Evolutionary conservation across 228 moss, liverwort and hornwort species (phyloP).

Genomic region (Sphagnum fallax): DNA sequence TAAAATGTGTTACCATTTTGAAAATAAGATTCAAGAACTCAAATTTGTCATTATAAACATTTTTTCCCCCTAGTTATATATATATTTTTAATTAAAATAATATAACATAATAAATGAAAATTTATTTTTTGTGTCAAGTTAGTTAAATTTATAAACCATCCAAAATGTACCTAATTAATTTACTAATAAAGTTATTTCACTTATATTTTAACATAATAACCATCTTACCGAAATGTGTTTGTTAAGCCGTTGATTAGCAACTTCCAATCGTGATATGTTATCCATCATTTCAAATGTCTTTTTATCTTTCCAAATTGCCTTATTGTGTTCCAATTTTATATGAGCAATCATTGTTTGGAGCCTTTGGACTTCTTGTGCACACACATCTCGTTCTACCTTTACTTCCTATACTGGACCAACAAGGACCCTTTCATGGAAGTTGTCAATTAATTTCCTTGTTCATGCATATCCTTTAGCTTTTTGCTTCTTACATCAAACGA

Average conservation of each 20-base stretch:
- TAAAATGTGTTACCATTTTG: background rate
- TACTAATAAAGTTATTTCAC: background rate
- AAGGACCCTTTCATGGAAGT: background rate
- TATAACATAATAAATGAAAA: background rate
- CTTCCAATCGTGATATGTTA: background rate
- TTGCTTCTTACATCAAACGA: too few relatives aligned
- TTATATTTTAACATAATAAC: background rate
- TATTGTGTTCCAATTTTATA: conserved; percentile 18
- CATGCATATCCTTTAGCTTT: background rate
- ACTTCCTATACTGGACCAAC: conserved; percentile 16
- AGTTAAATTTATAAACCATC: background rate
- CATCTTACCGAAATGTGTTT: conserved; percentile 24
- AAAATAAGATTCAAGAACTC: too few relatives aligned
- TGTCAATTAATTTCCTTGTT: background rate
- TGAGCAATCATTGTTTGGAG: conserved; percentile 21
- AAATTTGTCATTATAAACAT: too few relatives aligned
- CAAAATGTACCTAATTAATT: background rate
- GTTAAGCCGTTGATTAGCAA: conserved; percentile 8
- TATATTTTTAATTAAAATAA: background rate
- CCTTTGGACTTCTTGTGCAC: conserved; percentile 28
- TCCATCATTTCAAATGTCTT: conserved; percentile 12
- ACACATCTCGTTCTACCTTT: conserved; percentile 28
- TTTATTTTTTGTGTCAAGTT: background rate
- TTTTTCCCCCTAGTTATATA: background rate
- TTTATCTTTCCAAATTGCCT: conserved; percentile 20